Evolutionary conservation across 2,329 filamentous ascomycete genomes (phyloP).

Genomic region (Botrytis paeoniae): DNA sequence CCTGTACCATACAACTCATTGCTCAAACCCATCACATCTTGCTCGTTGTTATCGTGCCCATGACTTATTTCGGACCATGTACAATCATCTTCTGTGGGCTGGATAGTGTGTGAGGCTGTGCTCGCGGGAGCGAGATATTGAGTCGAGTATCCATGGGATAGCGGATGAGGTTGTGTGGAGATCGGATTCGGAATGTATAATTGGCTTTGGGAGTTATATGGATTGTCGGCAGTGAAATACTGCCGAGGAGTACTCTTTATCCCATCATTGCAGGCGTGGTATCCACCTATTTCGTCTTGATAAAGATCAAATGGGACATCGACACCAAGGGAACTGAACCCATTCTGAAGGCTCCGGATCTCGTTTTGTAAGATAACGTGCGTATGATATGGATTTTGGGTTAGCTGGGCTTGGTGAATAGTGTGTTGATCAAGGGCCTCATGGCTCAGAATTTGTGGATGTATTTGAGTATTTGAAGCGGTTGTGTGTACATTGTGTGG

Average conservation of each 20-base stretch:
- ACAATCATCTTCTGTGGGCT: neutral
- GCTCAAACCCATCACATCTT: neutral
- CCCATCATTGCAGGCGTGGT: neutral
- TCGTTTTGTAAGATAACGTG: neutral
- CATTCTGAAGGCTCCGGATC: neutral
- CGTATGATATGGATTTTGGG: neutral
- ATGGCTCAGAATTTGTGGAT: neutral
- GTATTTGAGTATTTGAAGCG: neutral
- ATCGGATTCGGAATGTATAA: neutral
- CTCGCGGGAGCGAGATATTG: neutral
- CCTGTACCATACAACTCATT: neutral
- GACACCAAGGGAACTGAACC: conserved; percentile 12
- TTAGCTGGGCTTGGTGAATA: neutral
- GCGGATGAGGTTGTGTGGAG: neutral
- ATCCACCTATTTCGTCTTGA: neutral
- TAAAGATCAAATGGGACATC: conserved; percentile 10
- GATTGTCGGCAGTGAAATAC: neutral
- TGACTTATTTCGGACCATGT: neutral
- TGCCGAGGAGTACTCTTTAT: neutral
- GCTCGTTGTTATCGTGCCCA: neutral
- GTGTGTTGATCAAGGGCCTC: neutral
- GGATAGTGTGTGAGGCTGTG: neutral
- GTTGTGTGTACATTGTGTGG: neutral
- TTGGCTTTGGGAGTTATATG: neutral
- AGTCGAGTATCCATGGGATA: neutral